Base-by-base conservation (phyloP, 2,329 filamentous ascomycete genomes). In the Fusarium avenaceum region DNA sequence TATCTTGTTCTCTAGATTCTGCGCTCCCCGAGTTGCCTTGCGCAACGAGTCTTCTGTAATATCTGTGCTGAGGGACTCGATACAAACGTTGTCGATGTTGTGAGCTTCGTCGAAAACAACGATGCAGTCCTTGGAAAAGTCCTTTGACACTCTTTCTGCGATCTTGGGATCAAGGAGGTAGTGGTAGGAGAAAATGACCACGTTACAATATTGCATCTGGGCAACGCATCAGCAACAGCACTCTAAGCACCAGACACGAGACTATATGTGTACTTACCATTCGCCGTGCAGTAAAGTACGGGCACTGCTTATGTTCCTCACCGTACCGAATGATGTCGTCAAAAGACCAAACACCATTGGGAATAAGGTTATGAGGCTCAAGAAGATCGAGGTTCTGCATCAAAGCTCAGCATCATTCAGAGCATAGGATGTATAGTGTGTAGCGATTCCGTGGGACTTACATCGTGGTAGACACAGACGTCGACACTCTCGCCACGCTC, bases 71-170 rank as follows among this genome's bases (percentile, higher is more conserved):
- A 98, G 83, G 3, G 96, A 95, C 76, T 99, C 96, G 71, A 99
- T 99, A 78, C 96, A 99, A 61, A 99, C 96, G 76, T 99, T 99
- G 85, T 99, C 96, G 72, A 99, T 99, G 76, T 99, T 99, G 82
- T 99, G 96, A 15, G 96, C 96, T 79, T 99, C 96, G 75, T 99
- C 96, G 70, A 99, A 99, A 4, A 99, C 96, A 20, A 99, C 93
- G 52, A 99, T 99, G 78, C 94, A 97, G 78, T 99, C 96, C 73
- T 97, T 97, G 0, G 96, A 97, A 13, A 99, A 87, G 75, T 99
- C 96, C 78, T 92, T 94, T 1, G 96, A 98, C 3, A 98, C 94
- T 59, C 95, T 82, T 76, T 99, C 96, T 14, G 96, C 96, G 74
- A 99, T 99, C 78, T 99, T 99, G 4, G 96, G 96, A 74, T 99